phyloP scores from a whole-genome alignment of 2,329 filamentous ascomycete genomes.

The Aspergillus intermedius region DNA sequence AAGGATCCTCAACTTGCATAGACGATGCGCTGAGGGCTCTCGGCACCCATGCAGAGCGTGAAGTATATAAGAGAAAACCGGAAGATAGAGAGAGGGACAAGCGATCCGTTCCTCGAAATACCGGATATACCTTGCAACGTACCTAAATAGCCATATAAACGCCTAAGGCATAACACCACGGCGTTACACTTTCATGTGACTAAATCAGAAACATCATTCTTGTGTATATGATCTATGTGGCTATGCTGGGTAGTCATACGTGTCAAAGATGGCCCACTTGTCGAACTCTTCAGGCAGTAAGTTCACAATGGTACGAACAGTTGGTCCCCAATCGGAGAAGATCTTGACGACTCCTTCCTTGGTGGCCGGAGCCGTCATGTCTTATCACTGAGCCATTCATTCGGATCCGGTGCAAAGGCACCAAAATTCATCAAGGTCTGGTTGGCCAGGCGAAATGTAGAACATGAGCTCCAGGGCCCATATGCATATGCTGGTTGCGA shows the following conservation, averaged over 20 bases:
- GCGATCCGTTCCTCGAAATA: too few species aligned
- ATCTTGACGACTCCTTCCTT: not conserved
- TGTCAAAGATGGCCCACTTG: constrained; percentile 53
- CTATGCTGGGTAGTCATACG: constrained; percentile 38
- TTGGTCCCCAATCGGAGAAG: constrained; percentile 30
- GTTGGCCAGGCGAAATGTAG: constrained; percentile 44
- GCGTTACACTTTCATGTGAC: too few species aligned
- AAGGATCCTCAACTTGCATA: too few species aligned
- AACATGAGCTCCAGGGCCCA: constrained; percentile 52
- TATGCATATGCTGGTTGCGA: constrained; percentile 49
- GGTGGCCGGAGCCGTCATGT: not conserved
- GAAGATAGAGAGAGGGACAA: too few species aligned
- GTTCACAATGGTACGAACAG: constrained; percentile 31
- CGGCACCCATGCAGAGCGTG: too few species aligned
- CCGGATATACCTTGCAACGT: too few species aligned
- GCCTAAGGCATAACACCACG: too few species aligned
- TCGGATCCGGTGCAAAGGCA: not conserved
- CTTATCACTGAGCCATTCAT: not conserved
- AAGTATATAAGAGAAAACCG: too few species aligned
- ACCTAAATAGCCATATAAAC: too few species aligned
- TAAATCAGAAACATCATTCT: too few species aligned
- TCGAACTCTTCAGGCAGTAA: constrained; percentile 46
- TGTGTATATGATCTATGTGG: constrained; percentile 27
- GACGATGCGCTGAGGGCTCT: too few species aligned
- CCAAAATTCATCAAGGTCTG: not conserved